Base-by-base conservation (phyloP, 2,329 filamentous ascomycete species). In the Cercospora sp. region DNA sequence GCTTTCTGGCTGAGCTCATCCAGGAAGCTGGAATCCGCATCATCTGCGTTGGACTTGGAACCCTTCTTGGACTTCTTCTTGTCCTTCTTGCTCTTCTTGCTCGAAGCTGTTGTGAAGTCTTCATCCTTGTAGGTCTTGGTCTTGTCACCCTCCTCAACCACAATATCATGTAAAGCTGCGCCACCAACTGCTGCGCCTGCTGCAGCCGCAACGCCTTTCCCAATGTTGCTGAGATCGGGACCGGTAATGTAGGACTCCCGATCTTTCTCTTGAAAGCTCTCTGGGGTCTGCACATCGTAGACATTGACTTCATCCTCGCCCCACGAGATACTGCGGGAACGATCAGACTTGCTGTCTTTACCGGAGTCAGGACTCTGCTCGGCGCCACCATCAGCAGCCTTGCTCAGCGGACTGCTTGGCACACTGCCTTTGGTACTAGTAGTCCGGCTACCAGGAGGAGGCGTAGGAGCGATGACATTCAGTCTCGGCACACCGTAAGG, bases 391-490 rank as follows among this genome's bases (percentile, higher is more conserved):
- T 71, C 71, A 55, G 65, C 51, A 18, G 68, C 59, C 26, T 67
- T 69, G 2, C 69, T 64, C n/a, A 73, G 67, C 3, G 80, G 80
- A 2, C 79, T 78, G 33, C 77, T 78, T 18, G 78, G 76, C 30
- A 77, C 78, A 1, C 75, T 75, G 9, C 79, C 79, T 33, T 65
- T 63, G 72, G 68, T 33, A 13, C 57, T 65, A 16, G 28, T 58
- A 28, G 51, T 64, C 12, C 33, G 55, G 20, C 51, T 64, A 18
- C 84, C 86, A 20, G 81, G 82, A 9, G 84, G 84, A 20, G 87
- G 87, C 6, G 87, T 89, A 2, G 87, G 85, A 58, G 85, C 82
- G 63, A 88, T 86, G 26, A 88, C 78, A 53, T 84, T 86, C 16
- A 89, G 79, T n/a, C 74, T 77, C 10, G 86, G 86, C 20, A 88